phyloP scores from a whole-genome alignment of 441 rosid genomes.

The Pelargonium myrrhifolium region DNA sequence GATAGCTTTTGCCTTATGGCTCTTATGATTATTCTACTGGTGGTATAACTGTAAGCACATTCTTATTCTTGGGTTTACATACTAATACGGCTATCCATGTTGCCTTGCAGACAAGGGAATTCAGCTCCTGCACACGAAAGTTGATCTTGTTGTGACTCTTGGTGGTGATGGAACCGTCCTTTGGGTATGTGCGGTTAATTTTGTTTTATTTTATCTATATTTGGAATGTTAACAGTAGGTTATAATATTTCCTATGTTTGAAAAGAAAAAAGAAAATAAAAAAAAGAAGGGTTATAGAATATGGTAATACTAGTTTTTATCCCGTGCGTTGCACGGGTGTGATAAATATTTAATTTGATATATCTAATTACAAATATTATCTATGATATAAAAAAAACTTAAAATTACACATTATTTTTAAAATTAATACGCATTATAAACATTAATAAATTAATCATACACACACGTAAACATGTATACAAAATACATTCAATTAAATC shows the following conservation, averaged over 20 bases:
- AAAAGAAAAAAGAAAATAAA: not conserved
- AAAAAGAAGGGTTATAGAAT: too few species aligned
- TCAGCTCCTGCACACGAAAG: constrained; percentile 60
- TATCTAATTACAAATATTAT: too few species aligned
- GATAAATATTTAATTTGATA: too few species aligned
- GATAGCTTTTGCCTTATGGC: not conserved
- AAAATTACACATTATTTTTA: too few species aligned
- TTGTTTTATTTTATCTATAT: not conserved
- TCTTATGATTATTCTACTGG: not conserved
- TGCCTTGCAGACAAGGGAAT: constrained; percentile 58
- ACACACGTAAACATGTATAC: too few species aligned
- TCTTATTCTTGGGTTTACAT: not conserved
- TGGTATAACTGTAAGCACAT: not conserved
- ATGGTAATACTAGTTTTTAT: too few species aligned
- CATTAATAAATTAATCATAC: too few species aligned
- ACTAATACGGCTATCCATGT: not conserved
- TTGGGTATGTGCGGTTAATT: constrained; percentile 57
- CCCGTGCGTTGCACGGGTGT: too few species aligned
- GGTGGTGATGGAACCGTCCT: constrained; percentile 99
- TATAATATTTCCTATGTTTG: not conserved
- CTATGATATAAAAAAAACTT: too few species aligned
- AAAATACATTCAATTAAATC: too few species aligned
- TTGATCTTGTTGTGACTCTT: constrained; percentile 92
- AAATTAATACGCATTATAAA: too few species aligned
- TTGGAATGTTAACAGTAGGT: not conserved